These are phyloP conservation scores for Brassica nigra DNA, from an alignment of 345 rosid species.

Conservation along the genomic window DNA sequence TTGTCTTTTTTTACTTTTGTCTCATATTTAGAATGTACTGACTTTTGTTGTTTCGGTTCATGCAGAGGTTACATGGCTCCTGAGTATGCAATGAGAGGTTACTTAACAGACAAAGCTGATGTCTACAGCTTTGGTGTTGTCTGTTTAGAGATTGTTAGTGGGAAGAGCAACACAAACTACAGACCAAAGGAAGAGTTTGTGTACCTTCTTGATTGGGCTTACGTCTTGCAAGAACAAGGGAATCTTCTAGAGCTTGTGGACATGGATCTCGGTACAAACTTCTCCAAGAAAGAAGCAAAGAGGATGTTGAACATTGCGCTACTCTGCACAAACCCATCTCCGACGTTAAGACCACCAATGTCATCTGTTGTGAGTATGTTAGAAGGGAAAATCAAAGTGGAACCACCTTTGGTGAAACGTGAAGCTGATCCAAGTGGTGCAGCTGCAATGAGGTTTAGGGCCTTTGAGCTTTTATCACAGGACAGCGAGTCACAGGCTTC, in stretches of 20 bases:
- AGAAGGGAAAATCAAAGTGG: conserved; percentile 69
- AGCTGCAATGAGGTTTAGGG: conserved; percentile 71
- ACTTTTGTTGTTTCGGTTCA: not conserved
- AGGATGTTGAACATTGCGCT: conserved; percentile 70
- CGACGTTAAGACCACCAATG: conserved; percentile 86
- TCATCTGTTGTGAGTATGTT: conserved; percentile 81
- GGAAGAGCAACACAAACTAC: conserved; percentile 93
- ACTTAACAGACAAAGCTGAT: conserved; percentile 93
- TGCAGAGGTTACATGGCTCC: conserved; percentile 98
- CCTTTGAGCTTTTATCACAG: conserved; percentile 66
- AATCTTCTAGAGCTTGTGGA: conserved; percentile 86
- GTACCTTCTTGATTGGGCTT: conserved; percentile 96
- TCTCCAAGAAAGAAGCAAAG: conserved; percentile 55
- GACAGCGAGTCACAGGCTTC: conserved; percentile 63
- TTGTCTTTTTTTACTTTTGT: not conserved
- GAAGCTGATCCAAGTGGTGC: conserved; percentile 35
- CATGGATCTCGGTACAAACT: conserved; percentile 58
- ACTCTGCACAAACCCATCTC: conserved; percentile 89
- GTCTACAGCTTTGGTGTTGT: conserved; percentile 92
- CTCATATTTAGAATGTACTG: not conserved
- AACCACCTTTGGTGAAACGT: conserved; percentile 73
- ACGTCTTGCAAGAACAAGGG: conserved; percentile 91
- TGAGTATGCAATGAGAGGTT: conserved; percentile 97
- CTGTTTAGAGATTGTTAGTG: conserved; percentile 79
- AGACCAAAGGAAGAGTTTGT: conserved; percentile 94